Evolutionary conservation across 495 filamentous ascomycete species (phyloP).

Genomic region (Hypomontagnella submonticulosa): DNA sequence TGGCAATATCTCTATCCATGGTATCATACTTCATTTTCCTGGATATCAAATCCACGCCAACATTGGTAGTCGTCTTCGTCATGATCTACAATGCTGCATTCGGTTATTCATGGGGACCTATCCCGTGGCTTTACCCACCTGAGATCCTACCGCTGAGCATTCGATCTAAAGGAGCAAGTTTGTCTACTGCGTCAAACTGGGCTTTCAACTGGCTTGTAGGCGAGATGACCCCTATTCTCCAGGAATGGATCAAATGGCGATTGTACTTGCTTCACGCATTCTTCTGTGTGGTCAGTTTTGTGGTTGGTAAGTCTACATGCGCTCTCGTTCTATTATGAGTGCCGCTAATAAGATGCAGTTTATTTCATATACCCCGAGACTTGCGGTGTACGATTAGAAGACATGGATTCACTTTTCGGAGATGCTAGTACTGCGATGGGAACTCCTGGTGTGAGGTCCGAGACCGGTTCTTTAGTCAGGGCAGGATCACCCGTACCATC

Average conservation of each 20-base stretch:
- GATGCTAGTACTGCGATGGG: conserved; percentile 81
- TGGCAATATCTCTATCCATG: conserved; percentile 88
- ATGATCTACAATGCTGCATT: conserved; percentile 99
- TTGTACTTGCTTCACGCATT: conserved; percentile 96
- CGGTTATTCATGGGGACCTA: conserved; percentile 98
- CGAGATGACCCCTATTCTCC: conserved; percentile 90
- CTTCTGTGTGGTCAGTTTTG: conserved; percentile 95
- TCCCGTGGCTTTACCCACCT: conserved; percentile 97
- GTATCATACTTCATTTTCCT: conserved; percentile 98
- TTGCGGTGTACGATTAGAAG: conserved; percentile 91
- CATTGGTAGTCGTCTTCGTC: conserved; percentile 89
- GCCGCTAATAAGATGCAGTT: conserved; percentile 64
- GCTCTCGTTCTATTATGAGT: not conserved
- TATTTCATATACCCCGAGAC: conserved; percentile 98
- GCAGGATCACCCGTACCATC: conserved; percentile 80
- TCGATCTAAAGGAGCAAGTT: conserved; percentile 94
- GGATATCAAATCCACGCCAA: conserved; percentile 78
- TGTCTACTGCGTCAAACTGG: conserved; percentile 98
- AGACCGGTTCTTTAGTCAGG: conserved; percentile 79
- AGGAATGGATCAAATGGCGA: conserved; percentile 90
- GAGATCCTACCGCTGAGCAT: conserved; percentile 98
- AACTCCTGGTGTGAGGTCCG: conserved; percentile 60
- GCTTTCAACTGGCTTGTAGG: conserved; percentile 98
- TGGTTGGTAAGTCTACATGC: conserved; percentile 78
- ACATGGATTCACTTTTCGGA: conserved; percentile 93